Evolutionary conservation across 495 filamentous ascomycete species (phyloP).

Genomic region (Aspergillus kassunensis): DNA sequence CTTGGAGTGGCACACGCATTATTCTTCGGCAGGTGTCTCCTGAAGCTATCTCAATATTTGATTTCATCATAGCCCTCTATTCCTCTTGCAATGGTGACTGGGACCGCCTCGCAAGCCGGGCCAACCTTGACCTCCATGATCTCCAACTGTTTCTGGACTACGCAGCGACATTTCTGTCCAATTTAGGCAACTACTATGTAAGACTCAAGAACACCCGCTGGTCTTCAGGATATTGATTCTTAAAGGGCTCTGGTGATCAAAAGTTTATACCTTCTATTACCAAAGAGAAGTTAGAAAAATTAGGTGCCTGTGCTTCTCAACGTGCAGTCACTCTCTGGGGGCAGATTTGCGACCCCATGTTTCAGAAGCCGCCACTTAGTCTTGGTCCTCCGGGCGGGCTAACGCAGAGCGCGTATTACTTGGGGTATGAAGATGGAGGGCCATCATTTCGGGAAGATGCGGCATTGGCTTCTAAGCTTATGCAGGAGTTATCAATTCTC

Average conservation of each 20-base stretch:
- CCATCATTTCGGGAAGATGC: conserved; percentile 22
- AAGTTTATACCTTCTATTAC: conserved; percentile 26
- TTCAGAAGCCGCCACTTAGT: conserved; percentile 15
- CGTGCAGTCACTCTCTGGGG: not conserved
- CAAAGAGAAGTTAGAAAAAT: conserved; percentile 8
- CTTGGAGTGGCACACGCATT: conserved; percentile 37
- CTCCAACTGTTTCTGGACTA: conserved; percentile 15
- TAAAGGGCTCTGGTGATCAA: conserved; percentile 24
- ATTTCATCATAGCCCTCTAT: conserved; percentile 22
- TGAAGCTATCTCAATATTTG: conserved; percentile 27
- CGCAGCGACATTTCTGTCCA: conserved; percentile 19
- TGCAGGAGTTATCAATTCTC: conserved; percentile 19
- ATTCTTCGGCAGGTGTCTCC: conserved; percentile 41
- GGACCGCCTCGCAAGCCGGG: conserved; percentile 18
- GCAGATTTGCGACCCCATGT: conserved; percentile 10
- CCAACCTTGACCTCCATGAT: conserved; percentile 3
- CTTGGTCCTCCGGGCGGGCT: conserved; percentile 20
- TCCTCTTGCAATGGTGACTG: conserved; percentile 30
- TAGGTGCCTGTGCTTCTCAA: conserved; percentile 11
- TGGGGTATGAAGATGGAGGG: conserved; percentile 12
- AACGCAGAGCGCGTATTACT: conserved; percentile 27
- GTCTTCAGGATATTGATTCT: not conserved
- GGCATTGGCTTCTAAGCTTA: conserved; percentile 8
- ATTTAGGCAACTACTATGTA: conserved; percentile 19
- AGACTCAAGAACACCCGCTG: not conserved